phyloP scores from a whole-genome alignment of 805 yeast species.

The Candida mattraensis region DNA sequence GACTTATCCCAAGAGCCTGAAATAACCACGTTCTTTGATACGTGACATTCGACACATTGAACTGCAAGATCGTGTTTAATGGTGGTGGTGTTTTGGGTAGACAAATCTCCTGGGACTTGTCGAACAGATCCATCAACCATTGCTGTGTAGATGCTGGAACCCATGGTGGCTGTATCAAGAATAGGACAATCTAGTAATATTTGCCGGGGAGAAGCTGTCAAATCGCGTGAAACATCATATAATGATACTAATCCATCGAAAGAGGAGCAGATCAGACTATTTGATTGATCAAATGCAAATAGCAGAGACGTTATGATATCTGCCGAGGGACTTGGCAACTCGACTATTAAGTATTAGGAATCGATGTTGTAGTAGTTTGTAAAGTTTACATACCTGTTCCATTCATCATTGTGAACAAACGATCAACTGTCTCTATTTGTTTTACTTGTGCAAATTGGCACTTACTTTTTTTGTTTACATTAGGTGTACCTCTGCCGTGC shows the following conservation, averaged over 20 bases:
- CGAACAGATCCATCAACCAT: constrained; percentile 55
- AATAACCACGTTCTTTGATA: constrained; percentile 36
- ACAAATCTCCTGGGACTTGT: constrained; percentile 27
- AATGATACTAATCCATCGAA: constrained; percentile 17
- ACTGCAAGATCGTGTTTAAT: constrained; percentile 42
- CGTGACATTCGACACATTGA: constrained; percentile 32
- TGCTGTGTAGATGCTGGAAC: constrained; percentile 32
- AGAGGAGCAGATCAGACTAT: constrained; percentile 10
- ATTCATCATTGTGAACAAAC: too few relatives aligned
- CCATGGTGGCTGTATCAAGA: constrained; percentile 12
- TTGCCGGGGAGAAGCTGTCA: too few relatives aligned
- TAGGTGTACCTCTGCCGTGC: too few relatives aligned
- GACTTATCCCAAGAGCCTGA: constrained; percentile 66
- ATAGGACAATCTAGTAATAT: constrained; percentile 13
- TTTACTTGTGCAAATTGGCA: too few relatives aligned
- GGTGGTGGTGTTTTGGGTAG: constrained; percentile 1
- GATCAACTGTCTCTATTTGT: too few relatives aligned
- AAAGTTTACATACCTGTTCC: too few relatives aligned
- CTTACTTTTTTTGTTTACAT: too few relatives aligned
- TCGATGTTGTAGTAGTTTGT: background rate
- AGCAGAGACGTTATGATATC: constrained; percentile 16
- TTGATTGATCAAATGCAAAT: too few relatives aligned
- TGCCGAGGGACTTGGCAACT: constrained; percentile 13
- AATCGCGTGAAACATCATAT: too few relatives aligned
- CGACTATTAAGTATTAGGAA: constrained; percentile 4